Conservation (phyloP, 2,329 filamentous ascomycete species). For the Botrytis porri region DNA sequence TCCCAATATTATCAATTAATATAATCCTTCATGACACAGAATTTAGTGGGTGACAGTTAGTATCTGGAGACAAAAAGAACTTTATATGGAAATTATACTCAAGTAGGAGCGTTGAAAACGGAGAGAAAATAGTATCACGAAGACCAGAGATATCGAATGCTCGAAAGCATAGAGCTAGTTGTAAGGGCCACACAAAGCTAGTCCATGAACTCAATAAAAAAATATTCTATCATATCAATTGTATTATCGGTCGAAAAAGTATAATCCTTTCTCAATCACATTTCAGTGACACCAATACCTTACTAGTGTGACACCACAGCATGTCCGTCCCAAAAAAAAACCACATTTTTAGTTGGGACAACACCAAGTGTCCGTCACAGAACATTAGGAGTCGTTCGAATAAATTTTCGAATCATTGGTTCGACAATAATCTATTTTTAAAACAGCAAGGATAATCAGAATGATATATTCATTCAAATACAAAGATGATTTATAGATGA, state of each 20-base stretch:
- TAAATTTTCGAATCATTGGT: too few relatives aligned
- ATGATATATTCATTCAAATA: too few relatives aligned
- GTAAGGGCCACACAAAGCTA: neutral
- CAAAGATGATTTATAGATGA: too few relatives aligned
- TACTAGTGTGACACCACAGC: too few relatives aligned
- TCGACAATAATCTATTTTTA: too few relatives aligned
- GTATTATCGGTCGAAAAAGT: neutral
- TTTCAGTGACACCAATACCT: too few relatives aligned
- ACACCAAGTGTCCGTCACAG: too few relatives aligned
- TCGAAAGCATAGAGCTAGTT: neutral
- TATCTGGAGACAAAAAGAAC: neutral
- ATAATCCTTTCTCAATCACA: neutral
- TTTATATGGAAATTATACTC: neutral
- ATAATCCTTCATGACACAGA: neutral
- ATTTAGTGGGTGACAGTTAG: neutral
- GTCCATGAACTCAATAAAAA: neutral
- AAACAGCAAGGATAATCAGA: too few relatives aligned
- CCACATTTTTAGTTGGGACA: too few relatives aligned
- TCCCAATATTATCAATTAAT: neutral
- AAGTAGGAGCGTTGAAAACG: accelerated
- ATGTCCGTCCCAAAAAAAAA: too few relatives aligned
- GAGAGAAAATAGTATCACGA: neutral
- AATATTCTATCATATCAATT: accelerated
- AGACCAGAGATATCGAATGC: neutral
- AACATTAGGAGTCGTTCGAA: too few relatives aligned